phyloP scores from a whole-genome alignment of 31 red algal species.

The Porphyra umbilicalis region DNA sequence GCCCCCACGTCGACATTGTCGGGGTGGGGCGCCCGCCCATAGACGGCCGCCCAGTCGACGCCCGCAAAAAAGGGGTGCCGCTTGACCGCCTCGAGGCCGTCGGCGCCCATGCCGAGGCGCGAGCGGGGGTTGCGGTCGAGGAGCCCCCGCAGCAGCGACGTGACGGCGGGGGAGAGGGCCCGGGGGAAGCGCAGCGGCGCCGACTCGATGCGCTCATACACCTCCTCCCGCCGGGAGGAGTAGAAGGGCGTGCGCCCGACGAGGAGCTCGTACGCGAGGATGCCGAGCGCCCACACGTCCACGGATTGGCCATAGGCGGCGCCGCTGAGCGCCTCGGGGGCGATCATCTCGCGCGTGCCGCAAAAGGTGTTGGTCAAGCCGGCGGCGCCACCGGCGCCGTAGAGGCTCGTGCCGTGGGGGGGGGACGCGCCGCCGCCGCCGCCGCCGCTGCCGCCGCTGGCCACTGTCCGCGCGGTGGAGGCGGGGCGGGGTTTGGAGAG shows the following conservation, averaged over 20 bases:
- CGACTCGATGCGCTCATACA: constrained; percentile 54
- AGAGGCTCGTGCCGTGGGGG: neutral
- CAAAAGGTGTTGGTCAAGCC: constrained; percentile 73
- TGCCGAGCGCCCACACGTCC: constrained; percentile 80
- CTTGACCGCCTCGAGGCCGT: constrained; percentile 76
- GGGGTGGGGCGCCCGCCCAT: constrained; percentile 21
- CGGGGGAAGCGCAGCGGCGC: constrained; percentile 58
- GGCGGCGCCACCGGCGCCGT: neutral
- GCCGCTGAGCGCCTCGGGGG: constrained; percentile 82
- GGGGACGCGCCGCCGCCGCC: neutral
- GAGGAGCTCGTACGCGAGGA: constrained; percentile 83
- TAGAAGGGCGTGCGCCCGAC: constrained; percentile 76
- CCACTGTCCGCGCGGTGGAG: constrained; percentile 17
- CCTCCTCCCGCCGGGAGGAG: constrained; percentile 58
- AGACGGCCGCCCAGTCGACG: constrained; percentile 71
- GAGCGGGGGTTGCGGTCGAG: constrained; percentile 67
- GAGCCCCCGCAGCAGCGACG: constrained; percentile 55
- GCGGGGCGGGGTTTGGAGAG: neutral
- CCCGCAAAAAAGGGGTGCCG: constrained; percentile 75
- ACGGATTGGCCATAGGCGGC: constrained; percentile 65
- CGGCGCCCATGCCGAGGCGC: constrained; percentile 49
- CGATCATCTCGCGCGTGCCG: constrained; percentile 73
- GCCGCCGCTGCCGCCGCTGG: neutral
- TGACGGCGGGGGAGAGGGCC: constrained; percentile 42
- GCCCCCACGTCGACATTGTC: constrained; percentile 52